Evolutionary conservation across 139 green algal species (phyloP).

Genomic region (Closterium sp.): DNA sequence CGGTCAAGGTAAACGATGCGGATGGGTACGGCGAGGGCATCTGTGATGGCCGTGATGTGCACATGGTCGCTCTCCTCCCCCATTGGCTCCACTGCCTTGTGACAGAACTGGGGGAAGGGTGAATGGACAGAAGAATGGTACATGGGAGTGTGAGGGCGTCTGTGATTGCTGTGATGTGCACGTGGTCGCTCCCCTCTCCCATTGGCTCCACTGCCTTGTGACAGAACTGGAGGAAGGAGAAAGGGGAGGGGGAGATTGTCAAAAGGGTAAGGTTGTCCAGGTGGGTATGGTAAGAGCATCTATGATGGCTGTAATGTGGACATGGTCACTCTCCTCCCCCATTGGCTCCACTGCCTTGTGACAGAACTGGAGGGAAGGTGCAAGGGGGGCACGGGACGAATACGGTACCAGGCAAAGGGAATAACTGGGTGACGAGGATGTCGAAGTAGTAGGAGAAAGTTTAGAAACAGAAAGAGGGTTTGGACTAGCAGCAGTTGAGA

Average conservation of each 20-base stretch:
- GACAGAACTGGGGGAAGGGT: slow-evolving; percentile 41
- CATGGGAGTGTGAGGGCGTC: slow-evolving; percentile 65
- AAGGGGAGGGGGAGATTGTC: no score
- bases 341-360: no score
- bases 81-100: slow-evolving; percentile 68
- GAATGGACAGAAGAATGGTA: no score
- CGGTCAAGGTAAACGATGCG: slow-evolving; percentile 72
- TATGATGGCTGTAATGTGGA: slow-evolving; percentile 48
- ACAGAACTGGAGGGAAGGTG: no score
- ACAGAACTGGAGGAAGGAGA: slow-evolving; percentile 27
- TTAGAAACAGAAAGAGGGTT: no score
- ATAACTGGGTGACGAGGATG: no score
- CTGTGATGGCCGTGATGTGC: slow-evolving; percentile 87
- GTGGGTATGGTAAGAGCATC: slow-evolving; percentile 86
- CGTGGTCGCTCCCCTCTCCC: slow-evolving; percentile 90
- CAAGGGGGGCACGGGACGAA: no score
- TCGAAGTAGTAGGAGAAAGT: no score
- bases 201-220: slow-evolving; percentile 66
- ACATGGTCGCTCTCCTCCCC: slow-evolving; percentile 92
- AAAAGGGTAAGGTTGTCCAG: slow-evolving; percentile 13
- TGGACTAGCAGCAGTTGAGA: no score
- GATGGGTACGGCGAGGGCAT: slow-evolving; percentile 81
- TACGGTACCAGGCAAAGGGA: no score
- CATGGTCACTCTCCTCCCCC: no score
- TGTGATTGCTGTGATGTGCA: slow-evolving; percentile 86